Base-by-base conservation (phyloP, 768 basidiomycete species). In the Amanita pallidorosea region DNA sequence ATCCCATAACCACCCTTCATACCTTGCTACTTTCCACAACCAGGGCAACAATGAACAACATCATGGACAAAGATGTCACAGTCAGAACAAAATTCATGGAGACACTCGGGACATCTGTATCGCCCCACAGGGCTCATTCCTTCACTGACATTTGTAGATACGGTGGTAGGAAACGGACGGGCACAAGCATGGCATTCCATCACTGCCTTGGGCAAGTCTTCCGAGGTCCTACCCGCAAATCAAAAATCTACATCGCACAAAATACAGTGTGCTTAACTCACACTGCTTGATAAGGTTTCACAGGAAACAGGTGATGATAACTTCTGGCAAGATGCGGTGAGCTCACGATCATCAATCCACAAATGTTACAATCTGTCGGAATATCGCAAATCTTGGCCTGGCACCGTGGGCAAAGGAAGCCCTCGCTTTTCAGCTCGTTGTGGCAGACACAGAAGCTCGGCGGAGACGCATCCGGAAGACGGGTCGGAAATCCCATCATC, bases 401-500 rank as follows among this genome's bases (percentile, higher is more conserved):
- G 61, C 96, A 99, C 33, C 96, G 77, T 3, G 96, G 96, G 65
- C 96, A 99, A 15, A 95, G 74, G 67, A 94, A 99, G 3, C 95
- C 96, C 54, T 89, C 86, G 63, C 83, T 85, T 66, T 88, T 91
- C 66, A 99, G 72, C 57, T 90, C 81, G 12, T 88, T 88, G 65
- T 99, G 96, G 61, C 96, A 99, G 6, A 83, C 89, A 60, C 96
- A 99, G 17, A 98, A 72, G 49, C 85, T 85, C 7, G 84, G 83
- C 31, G 83, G 83, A 3, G 85, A 87, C 8, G 81, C 80, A 57
- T 88, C 85, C 0, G 94, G 89, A 5, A 96, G 73, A 15, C 93
- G 82, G 13, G 88, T 91, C 1, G 96, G 96, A 67, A 99, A 99
- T 7, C 96, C 96, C 91, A 99, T 98, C 78, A 96, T 88, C 88